Evolutionary conservation across 2,329 filamentous ascomycete species (phyloP), one percentile per base, ranked within the genome.

Genomic region (Cladophialophora immunda): DNA sequence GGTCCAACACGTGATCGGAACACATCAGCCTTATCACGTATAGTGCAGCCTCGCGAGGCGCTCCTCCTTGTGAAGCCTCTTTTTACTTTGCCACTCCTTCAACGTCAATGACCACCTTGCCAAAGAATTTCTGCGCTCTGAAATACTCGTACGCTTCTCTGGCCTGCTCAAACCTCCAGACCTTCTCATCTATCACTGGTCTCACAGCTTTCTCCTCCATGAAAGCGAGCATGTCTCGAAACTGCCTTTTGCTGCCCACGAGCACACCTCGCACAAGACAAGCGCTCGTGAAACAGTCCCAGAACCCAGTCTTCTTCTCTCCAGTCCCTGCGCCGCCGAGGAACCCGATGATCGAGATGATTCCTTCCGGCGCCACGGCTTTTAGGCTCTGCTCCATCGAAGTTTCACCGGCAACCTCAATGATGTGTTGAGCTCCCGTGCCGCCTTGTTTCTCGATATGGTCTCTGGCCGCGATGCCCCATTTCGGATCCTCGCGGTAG

Each of bases 371-470:
- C 22, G 75, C 75, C 27, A 82, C 71, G 7, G 80, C 79, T 65
- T 80, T 83, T 52, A 89, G 78, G 2, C 81, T 83, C 73, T 89
- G 82, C 4, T 79, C 72, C 68, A 91, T 81, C 0, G 88, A 90
- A 15, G 81, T 82, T 0, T 86, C 81, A 0, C 89, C 89, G 11
- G 87, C 89, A 17, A 91, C 85, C 71, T 92, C 90, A 45, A 90
- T 73, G 38, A 91, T 79, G 66, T 88, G 82, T 71, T 90, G 84
- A 5, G 89, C 85, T 13, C 90, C 90, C 2, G 72, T 73, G 17
- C 83, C 83, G 29, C 59, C 59, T 22, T 62, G 59, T 1, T 79
- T 75, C 0, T 85, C 80, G 0, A 82, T 84, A 15, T 83, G 74
- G 9, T 79, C 78, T 65, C 84, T 81, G 15, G 87, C 88, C 29